phyloP scores from a whole-genome alignment of 2,329 filamentous ascomycete genomes.

The Penicillium italicum region DNA sequence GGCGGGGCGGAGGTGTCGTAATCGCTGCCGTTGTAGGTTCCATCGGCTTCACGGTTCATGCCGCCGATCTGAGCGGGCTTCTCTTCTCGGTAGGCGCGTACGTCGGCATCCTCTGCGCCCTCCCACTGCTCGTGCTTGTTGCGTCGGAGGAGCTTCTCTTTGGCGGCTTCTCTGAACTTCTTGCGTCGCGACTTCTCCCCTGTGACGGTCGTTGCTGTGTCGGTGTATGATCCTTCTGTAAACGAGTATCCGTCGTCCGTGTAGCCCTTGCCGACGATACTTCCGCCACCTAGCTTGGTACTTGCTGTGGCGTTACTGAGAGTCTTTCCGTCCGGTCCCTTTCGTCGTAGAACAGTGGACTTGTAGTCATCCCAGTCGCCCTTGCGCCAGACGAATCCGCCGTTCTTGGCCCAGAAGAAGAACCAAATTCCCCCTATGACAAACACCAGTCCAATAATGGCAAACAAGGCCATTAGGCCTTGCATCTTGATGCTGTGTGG shows the following conservation, averaged over 20 bases:
- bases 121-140: constrained; percentile 55
- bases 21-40: constrained; percentile 76
- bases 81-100: constrained; percentile 82
- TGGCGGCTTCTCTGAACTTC: constrained; percentile 36
- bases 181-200: constrained; percentile 27
- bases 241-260: constrained; percentile 61
- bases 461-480: constrained; percentile 81
- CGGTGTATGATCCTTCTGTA: constrained; percentile 41
- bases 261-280: constrained; percentile 60
- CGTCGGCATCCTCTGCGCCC: constrained; percentile 61
- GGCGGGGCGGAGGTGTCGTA: constrained; percentile 61
- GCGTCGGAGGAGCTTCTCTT: constrained; percentile 37
- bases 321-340: constrained; percentile 82
- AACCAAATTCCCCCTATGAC: constrained; percentile 83
- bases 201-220: constrained; percentile 43
- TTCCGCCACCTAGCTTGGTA: constrained; percentile 83
- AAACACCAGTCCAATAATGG: constrained; percentile 72
- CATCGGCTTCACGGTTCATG: constrained; percentile 77
- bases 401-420: constrained; percentile 97
- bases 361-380: constrained; percentile 99
- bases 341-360: constrained; percentile 81
- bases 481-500: constrained; percentile 47
- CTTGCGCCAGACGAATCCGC: constrained; percentile 81
- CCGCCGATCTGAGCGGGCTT: constrained; percentile 83
- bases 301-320: constrained; percentile 76